Conservation (phyloP, 352 stramenopile genomes). For the Phytophthora palmivora region DNA sequence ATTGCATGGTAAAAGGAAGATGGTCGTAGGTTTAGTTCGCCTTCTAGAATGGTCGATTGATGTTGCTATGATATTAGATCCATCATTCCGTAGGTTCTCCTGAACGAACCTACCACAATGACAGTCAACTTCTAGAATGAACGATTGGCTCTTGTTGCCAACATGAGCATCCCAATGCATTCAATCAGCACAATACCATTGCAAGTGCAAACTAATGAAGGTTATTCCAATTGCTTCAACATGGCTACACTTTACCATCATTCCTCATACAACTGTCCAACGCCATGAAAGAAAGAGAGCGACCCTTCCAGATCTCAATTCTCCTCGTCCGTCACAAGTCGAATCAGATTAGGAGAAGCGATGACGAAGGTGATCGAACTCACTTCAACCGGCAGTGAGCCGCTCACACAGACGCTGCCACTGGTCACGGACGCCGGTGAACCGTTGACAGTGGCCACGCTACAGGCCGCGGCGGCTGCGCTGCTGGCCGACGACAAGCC, state of each 20-base stretch:
- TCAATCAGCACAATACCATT: no score
- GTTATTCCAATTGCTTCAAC: no score
- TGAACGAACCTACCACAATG: no score
- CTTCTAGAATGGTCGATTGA: constrained; percentile 12
- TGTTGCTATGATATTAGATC: neutral
- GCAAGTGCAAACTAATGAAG: no score
- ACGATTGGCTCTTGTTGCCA: no score
- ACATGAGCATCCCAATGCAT: no score
- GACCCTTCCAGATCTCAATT: constrained; percentile 42
- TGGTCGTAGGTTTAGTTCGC: no score
- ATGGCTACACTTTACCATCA: neutral
- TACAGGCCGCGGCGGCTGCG: constrained; percentile 30
- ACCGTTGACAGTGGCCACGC: constrained; percentile 32
- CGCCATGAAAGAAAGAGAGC: neutral
- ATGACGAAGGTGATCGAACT: constrained; percentile 44
- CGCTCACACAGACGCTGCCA: constrained; percentile 32
- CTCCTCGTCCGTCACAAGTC: constrained; percentile 27
- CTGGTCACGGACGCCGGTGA: constrained; percentile 28
- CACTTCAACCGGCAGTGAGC: constrained; percentile 18
- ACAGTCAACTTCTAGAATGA: no score
- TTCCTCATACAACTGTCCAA: constrained; percentile 17
- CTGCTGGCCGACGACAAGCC: constrained; percentile 27
- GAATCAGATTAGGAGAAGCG: constrained; percentile 15
- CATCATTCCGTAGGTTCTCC: no score
- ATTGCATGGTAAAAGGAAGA: no score